phyloP scores from a whole-genome alignment of 2,329 filamentous ascomycete species.

The Mycosphaerelloides madeirae region DNA sequence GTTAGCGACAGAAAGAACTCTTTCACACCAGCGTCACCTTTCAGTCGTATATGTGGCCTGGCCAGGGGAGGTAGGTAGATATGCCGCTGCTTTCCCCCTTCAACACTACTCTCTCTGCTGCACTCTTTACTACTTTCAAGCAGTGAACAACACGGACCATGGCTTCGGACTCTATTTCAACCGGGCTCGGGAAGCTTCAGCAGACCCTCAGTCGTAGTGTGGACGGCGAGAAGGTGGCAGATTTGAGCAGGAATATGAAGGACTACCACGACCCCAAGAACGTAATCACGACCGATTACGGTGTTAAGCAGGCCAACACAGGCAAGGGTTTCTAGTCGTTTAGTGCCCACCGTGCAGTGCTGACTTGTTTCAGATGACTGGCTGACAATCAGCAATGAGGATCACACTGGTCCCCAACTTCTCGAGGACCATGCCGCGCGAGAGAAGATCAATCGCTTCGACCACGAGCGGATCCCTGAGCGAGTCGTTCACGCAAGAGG shows the following conservation, averaged over 20 bases:
- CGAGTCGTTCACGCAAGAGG: conserved; percentile 64
- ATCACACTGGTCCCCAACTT: conserved; percentile 61
- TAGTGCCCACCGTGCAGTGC: neutral
- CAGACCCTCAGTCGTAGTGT: conserved; percentile 31
- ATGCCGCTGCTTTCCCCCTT: too few species aligned
- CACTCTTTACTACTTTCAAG: too few species aligned
- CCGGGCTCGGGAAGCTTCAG: conserved; percentile 27
- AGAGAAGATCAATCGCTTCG: conserved; percentile 75
- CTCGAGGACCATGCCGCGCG: conserved; percentile 68
- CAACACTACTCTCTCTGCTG: too few species aligned
- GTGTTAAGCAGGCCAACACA: conserved; percentile 65
- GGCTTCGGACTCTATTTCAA: conserved; percentile 18
- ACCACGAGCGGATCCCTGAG: conserved; percentile 67
- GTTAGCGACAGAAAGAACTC: too few species aligned
- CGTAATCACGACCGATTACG: conserved; percentile 71
- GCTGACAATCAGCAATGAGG: conserved; percentile 60
- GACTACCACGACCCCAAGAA: conserved; percentile 53
- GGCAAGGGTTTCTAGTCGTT: conserved; percentile 5
- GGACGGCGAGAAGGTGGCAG: conserved; percentile 51
- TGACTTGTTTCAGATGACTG: conserved; percentile 58
- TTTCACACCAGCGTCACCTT: too few species aligned
- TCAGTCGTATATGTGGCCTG: too few species aligned
- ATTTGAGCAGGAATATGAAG: conserved; percentile 56
- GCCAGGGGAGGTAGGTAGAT: too few species aligned
- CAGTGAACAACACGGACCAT: conserved; percentile 10